These are phyloP conservation scores for Cucurbita pepo DNA, from an alignment of 306 rosid genomes.

Conservation along the genomic window DNA sequence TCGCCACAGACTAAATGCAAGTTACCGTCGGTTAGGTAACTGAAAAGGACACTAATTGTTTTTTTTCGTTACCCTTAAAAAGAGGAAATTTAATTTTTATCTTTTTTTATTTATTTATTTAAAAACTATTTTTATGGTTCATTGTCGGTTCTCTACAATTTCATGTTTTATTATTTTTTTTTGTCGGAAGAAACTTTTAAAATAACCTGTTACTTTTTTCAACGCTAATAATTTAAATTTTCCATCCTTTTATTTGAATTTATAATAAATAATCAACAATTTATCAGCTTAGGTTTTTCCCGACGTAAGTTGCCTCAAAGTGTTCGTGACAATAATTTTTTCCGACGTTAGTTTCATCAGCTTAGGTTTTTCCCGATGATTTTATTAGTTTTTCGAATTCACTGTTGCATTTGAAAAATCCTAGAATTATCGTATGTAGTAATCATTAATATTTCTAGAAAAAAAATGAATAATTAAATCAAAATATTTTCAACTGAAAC, in stretches of 20 bases:
- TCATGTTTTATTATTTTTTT: neutral
- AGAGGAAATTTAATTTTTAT: neutral
- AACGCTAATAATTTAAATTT: neutral
- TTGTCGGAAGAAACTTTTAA: neutral
- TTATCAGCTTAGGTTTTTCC: neutral
- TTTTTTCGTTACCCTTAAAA: neutral
- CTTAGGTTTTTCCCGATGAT: too few species aligned
- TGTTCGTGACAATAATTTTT: too few species aligned
- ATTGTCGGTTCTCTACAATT: neutral
- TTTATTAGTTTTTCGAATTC: too few species aligned
- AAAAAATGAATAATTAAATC: neutral
- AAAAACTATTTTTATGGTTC: neutral
- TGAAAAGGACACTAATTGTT: too few species aligned
- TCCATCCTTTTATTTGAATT: neutral
- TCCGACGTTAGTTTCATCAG: too few species aligned
- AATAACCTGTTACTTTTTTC: neutral
- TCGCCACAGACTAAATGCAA: too few species aligned
- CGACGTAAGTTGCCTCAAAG: too few species aligned
- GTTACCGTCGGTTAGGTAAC: too few species aligned
- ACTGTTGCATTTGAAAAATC: too few species aligned
- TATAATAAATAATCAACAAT: neutral
- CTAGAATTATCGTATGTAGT: neutral
- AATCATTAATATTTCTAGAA: neutral
- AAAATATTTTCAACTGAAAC: neutral
- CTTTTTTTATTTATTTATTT: neutral